Conservation (phyloP, 352 stramenopile species). For the Pythium pyrilobum region DNA sequence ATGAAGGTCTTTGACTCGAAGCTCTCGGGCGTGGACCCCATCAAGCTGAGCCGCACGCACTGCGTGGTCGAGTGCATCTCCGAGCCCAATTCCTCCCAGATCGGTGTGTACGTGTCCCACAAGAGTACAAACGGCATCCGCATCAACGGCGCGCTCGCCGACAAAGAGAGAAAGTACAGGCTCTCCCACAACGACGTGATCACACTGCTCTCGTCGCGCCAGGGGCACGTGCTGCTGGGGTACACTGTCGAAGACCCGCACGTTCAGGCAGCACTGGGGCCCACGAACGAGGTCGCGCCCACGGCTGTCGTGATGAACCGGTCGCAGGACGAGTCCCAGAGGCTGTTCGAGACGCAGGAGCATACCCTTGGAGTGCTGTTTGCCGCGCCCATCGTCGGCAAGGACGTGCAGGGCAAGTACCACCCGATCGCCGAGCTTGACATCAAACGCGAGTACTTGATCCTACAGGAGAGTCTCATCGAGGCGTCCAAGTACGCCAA, state of each 20-base stretch:
- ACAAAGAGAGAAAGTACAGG: conserved; percentile 43
- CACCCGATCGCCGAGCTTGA: conserved; percentile 88
- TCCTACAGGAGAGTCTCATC: conserved; percentile 69
- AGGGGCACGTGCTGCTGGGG: conserved; percentile 54
- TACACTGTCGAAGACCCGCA: conserved; percentile 78
- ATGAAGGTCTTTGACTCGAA: conserved; percentile 49
- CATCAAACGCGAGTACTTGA: conserved; percentile 76
- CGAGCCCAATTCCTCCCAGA: conserved; percentile 33
- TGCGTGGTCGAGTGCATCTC: conserved; percentile 51
- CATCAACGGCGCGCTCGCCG: conserved; percentile 49
- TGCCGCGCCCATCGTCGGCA: conserved; percentile 89
- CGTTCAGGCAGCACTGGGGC: conserved; percentile 32
- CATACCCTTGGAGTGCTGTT: conserved; percentile 93
- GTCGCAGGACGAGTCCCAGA: conserved; percentile 48
- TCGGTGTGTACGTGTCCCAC: conserved; percentile 59
- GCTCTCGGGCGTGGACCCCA: conserved; percentile 45
- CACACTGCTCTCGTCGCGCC: conserved; percentile 57
- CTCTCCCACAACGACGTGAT: conserved; percentile 64
- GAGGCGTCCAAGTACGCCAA: conserved; percentile 42
- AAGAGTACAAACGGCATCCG: conserved; percentile 69
- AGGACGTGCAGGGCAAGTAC: conserved; percentile 85
- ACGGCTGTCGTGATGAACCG: conserved; percentile 18
- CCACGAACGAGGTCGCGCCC: conserved; percentile 2
- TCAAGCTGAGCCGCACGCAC: conserved; percentile 60
- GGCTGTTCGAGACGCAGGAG: conserved; percentile 51